Conservation (phyloP, 164 flowering plant genomes). For the Euptelea pleiosperma region DNA sequence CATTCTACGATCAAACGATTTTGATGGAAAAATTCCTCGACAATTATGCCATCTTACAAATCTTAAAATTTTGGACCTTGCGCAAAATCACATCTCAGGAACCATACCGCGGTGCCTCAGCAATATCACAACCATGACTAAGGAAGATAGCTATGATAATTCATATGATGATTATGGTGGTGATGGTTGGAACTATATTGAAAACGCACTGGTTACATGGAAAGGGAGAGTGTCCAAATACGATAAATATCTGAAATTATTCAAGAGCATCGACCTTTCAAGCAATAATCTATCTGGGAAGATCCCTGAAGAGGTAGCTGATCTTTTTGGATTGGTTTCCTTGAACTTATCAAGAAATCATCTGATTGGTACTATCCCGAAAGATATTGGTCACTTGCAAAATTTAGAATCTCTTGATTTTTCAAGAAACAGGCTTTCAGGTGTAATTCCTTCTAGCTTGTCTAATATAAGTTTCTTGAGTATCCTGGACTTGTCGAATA, state of each 20-base stretch:
- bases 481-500: neutral
- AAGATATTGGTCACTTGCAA: neutral
- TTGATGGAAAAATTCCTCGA: no score
- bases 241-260: neutral
- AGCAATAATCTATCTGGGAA: neutral
- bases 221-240: neutral
- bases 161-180: no score
- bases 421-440: neutral
- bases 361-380: neutral
- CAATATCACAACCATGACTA: neutral
- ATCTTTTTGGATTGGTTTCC: neutral
- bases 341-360: neutral
- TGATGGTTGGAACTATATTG: no score
- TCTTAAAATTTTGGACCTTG: neutral
- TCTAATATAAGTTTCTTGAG: neutral
- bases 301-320: neutral
- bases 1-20: no score
- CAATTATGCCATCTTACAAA: neutral
- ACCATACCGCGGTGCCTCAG: neutral
- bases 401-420: neutral
- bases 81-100: neutral
- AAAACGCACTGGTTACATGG: neutral
- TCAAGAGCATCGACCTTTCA: neutral
- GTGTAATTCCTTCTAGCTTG: neutral
- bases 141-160: no score